These are phyloP conservation scores for Solanum clarkiae DNA, from an alignment of 257 asterid genomes.

Conservation along the genomic window DNA sequence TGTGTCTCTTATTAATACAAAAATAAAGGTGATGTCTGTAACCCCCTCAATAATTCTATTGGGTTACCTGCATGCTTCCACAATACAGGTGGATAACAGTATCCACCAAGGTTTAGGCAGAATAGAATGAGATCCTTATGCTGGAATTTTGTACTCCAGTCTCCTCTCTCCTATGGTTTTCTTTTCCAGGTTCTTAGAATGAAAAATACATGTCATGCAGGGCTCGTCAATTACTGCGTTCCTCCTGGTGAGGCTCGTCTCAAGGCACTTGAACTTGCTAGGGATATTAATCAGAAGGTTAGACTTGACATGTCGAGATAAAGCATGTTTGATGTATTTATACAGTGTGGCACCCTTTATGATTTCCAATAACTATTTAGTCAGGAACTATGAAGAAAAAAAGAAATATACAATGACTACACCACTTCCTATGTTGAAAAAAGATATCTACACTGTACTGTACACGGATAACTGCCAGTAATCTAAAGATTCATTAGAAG, in stretches of 20 bases:
- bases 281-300: constrained; percentile 72
- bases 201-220: constrained; percentile 24
- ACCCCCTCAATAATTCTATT: not conserved
- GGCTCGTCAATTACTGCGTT: constrained; percentile 82
- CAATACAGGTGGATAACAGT: not conserved
- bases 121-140: not conserved
- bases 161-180: not conserved
- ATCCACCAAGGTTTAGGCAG: not conserved
- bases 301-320: not conserved
- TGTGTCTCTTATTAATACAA: not conserved
- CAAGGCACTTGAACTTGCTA: constrained; percentile 82
- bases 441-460: not conserved
- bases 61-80: not conserved
- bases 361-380: not conserved
- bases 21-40: not conserved
- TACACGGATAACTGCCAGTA: not conserved
- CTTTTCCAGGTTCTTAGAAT: not conserved
- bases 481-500: not conserved
- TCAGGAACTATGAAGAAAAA: not conserved
- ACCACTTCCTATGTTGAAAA: not conserved
- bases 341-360: not conserved
- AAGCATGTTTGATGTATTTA: not conserved
- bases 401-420: not conserved
- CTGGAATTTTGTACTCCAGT: not conserved
- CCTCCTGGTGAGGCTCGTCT: constrained; percentile 64